Base-by-base conservation (phyloP, 2,329 filamentous ascomycete species). In the Zymoseptoria passerinii region DNA sequence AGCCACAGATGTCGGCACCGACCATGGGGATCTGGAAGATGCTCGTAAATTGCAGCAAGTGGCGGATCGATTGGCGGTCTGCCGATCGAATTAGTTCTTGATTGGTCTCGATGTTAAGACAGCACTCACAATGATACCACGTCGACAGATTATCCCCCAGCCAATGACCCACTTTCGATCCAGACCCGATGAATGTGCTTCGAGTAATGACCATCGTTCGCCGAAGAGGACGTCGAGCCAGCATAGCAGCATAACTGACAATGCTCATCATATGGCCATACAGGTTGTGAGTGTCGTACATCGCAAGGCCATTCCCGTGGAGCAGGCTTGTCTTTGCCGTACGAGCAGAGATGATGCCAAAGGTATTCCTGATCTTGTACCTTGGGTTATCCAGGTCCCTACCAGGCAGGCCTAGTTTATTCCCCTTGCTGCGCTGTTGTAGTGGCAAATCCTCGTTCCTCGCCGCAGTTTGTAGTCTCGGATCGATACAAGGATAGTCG, bases 231-330 rank as follows among this genome's bases (percentile, higher is more conserved):
- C 86, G 81, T 7, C 87, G 81, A 13, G 76, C 72, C 6, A 83
- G 71, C 86, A 91, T 88, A 1, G 88, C 84, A 10, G 79, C 71
- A 54, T 82, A 80, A 0, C 85, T 87, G 3, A 81, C 75, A 16
- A 77, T 73, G 1, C 84, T 86, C 87, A 90, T 91, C 84, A 89
- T 79, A 67, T 82, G 81, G 1, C 88, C 88, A 70, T 88, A 90
- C 0, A 90, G 72, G 64, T 90, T 91, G 70, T 92, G 88, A 0
- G 84, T 87, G 65, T 91, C 88, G 67, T 88, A 89, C 72, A 87
- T 83, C 18, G 78, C 76, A 35, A 85, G 74, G 0, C 86, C 87
- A 59, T 87, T 84, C 35, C 82, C 78, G 69, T 89, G 86, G 9
- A 85, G 78, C 4, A 89, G 73, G 67, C 89, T 81, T 0, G 86